Percentiles rank a stretch among this genome's conserved stretches.
phyloP scores from a whole-genome alignment of 1,139 yeast genomes.

The Hanseniaspora uvarum region DNA sequence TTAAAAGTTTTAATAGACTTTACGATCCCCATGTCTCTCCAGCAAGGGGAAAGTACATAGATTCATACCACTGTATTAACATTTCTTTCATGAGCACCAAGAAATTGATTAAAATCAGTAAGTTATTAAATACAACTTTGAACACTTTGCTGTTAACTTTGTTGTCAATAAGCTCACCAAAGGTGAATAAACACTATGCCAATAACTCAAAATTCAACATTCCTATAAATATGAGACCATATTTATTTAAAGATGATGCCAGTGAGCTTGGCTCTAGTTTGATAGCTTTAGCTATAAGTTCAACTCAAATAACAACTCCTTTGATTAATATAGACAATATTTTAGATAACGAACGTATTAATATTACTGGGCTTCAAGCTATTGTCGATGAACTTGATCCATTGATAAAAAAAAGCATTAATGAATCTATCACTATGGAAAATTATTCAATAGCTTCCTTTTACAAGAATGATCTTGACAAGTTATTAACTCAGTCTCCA shows the following conservation, averaged over 20 bases:
- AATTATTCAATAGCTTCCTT: constrained; percentile 11
- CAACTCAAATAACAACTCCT: constrained; percentile 1
- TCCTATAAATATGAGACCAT: constrained; percentile 16
- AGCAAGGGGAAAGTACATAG: neutral
- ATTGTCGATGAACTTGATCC: neutral
- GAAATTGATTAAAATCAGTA: constrained; percentile 9
- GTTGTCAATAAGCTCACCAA: constrained; percentile 6
- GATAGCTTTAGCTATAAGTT: constrained; percentile 10
- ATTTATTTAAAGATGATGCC: neutral
- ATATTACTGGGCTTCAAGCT: neutral
- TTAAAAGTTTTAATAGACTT: neutral
- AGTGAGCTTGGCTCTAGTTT: neutral
- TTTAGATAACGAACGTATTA: neutral
- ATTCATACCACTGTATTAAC: neutral
- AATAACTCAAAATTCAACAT: constrained; percentile 11
- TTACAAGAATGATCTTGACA: neutral
- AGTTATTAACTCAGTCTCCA: neutral
- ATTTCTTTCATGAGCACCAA: neutral
- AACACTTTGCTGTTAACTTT: constrained; percentile 12
- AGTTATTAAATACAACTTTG: constrained; percentile 5
- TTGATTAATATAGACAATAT: neutral
- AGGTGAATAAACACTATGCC: neutral
- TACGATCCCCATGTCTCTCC: neutral
- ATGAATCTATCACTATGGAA: constrained; percentile 2
- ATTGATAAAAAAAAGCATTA: neutral